Evolutionary conservation across 495 filamentous ascomycete genomes (phyloP), one percentile per base, ranked within the genome.

Genomic region (Aspergillus coremiiformis): DNA sequence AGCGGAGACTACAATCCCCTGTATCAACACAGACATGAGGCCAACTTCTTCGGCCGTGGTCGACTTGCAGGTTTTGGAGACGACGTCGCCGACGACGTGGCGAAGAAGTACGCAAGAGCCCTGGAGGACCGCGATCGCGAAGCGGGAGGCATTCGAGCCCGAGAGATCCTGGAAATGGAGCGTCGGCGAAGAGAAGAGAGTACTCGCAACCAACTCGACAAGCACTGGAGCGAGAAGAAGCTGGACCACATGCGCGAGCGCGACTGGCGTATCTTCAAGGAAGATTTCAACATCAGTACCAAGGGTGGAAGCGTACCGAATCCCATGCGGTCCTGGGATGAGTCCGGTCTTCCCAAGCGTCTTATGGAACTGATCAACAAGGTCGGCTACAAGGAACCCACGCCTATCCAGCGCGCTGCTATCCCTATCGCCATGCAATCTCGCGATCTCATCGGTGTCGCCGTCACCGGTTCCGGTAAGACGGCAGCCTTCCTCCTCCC

Each of bases 231-330:
- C 42, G 90, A 97, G 70, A 99, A 99, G 81, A 84, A 77, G 53
- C 68, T 99, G 59, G 88, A 93, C 14, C 86, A 93, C 59, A 99
- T 99, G 93, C 88, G 90, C 56, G 91, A 97, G 74, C 78, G 93
- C 61, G 93, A 99, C 66, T 99, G 94, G 94, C 87, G 93, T 63
- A 97, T 99, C 58, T 96, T 99, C 79, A 97, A 97, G 73, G 94
- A 97, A 71, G 93, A 99, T 64, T 97, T 95, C 75, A 95, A 95
- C 60, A 99, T 99, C 68, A 76, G 80, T 32, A 96, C 90, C 15
- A 96, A 95, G 67, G 85, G 85, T 52, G 93, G 93, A 29, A 79
- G 80, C 12, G 91, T 99, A 39, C 93, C 93, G 1, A 90, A 96
- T 54, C 93, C 93, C 1, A 97, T 97, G 93, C 89, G 93, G 19